Percentiles rank a stretch among this genome's conserved stretches.
phyloP scores from a whole-genome alignment of 148 eudicot genomes.

The Rhododendron williamsianum region DNA sequence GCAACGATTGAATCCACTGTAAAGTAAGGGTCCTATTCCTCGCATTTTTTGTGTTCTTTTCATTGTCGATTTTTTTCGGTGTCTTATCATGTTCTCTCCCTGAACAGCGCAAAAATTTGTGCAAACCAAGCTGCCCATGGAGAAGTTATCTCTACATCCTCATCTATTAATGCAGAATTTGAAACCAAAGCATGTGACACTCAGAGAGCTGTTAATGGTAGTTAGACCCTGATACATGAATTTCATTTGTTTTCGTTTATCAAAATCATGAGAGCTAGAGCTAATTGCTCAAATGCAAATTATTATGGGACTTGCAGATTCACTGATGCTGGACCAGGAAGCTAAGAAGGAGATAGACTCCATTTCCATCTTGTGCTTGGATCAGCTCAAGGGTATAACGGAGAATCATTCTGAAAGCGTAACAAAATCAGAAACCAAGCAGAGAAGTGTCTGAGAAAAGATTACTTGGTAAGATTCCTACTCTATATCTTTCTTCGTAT shows the following conservation, averaged over 20 bases:
- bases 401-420: constrained; percentile 36
- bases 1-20: constrained; percentile 32
- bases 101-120: constrained; percentile 36
- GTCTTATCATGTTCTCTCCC: constrained; percentile 13
- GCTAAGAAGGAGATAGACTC: constrained; percentile 42
- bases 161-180: constrained; percentile 35
- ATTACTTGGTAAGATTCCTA: constrained; percentile 51
- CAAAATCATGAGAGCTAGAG: background rate
- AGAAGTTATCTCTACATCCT: constrained; percentile 29
- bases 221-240: background rate
- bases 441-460: constrained; percentile 50
- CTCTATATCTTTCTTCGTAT: background rate
- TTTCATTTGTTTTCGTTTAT: background rate
- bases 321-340: constrained; percentile 46
- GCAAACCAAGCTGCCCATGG: constrained; percentile 29
- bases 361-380: constrained; percentile 33
- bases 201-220: constrained; percentile 46
- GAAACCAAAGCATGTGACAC: constrained; percentile 31
- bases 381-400: constrained; percentile 40
- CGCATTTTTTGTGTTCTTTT: background rate
- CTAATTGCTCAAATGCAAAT: background rate
- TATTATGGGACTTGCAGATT: constrained; percentile 40
- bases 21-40: constrained; percentile 21
- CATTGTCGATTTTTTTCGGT: background rate
- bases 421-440: constrained; percentile 39